phyloP scores from a whole-genome alignment of 2,329 filamentous ascomycete genomes.

The Fusarium pseudonygamai region DNA sequence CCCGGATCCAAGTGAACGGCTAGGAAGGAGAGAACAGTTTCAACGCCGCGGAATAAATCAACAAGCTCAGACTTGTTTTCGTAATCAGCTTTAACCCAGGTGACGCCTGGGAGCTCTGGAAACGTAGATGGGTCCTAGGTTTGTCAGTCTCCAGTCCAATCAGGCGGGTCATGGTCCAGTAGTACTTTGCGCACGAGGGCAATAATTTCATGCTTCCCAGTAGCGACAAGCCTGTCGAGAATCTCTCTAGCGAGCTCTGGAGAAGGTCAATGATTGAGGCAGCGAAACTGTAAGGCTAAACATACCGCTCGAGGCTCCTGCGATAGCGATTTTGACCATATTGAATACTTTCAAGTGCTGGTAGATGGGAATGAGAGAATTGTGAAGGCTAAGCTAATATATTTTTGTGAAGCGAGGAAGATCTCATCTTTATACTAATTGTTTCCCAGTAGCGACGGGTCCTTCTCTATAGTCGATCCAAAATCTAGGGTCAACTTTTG shows the following conservation, averaged over 20 bases:
- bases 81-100: not conserved
- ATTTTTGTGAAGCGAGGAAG: fast-evolving
- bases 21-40: constrained; percentile 7
- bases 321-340: constrained; percentile 9
- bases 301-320: not conserved
- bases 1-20: not conserved
- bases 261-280: fast-evolving
- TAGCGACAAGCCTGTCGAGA: not conserved
- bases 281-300: fast-evolving
- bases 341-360: not conserved
- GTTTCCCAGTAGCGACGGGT: fast-evolving
- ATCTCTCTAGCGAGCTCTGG: constrained; percentile 1
- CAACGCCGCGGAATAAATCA: not conserved
- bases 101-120: not conserved
- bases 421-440: not conserved
- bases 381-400: too few relatives aligned
- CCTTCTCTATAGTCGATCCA: fast-evolving
- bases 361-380: fast-evolving
- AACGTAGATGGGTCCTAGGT: not conserved
- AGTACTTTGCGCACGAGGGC: not conserved
- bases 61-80: not conserved
- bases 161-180: fast-evolving
- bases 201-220: not conserved
- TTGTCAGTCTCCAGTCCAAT: fast-evolving
- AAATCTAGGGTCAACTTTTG: fast-evolving